Conservation (phyloP, 2,329 filamentous ascomycete species). For the Aspergillus vadensis region DNA sequence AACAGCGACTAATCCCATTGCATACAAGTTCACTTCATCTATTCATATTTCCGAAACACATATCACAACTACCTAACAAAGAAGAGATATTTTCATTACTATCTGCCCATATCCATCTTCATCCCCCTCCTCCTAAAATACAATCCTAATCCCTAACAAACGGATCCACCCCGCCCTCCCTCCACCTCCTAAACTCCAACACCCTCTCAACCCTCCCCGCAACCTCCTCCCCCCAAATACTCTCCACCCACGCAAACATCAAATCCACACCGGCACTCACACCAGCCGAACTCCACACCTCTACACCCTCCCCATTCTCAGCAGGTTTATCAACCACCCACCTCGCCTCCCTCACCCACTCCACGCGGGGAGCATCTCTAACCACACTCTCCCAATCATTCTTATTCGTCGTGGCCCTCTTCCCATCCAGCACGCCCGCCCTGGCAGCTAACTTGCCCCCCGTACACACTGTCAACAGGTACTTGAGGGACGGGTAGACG, state of each 20-base stretch:
- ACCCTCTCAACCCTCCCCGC: background rate
- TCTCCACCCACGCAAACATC: background rate
- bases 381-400: constrained; percentile 3
- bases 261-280: background rate
- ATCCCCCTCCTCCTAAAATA: background rate
- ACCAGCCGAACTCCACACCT: constrained; percentile 3
- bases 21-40: no score
- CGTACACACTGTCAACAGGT: constrained; percentile 6
- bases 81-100: no score
- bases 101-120: background rate
- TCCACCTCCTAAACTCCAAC: background rate
- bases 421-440: constrained; percentile 10
- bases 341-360: constrained; percentile 11
- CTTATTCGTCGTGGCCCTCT: constrained; percentile 14
- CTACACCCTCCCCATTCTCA: no score
- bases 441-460: background rate
- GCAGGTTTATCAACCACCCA: constrained; percentile 7
- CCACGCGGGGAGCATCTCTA: background rate
- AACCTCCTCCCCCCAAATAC: background rate
- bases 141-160: background rate
- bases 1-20: no score
- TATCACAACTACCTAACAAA: no score
- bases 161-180: background rate
- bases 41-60: no score
- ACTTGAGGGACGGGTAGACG: background rate